Evolutionary conservation across 75 land plant genomes (phyloP).

Genomic region (Adiantum capillusveneris): DNA sequence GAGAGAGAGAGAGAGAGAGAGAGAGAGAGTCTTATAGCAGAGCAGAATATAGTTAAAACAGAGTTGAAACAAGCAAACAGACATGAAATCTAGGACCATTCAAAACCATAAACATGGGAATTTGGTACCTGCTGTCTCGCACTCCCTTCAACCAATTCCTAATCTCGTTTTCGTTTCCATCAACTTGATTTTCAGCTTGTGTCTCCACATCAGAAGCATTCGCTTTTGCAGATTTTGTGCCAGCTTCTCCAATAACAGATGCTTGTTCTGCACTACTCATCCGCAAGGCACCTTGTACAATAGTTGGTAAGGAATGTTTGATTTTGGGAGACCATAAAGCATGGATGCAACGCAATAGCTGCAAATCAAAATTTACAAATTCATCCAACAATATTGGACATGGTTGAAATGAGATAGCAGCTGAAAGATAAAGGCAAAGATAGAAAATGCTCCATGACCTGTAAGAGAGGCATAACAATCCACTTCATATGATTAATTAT

Average conservation of each 20-base stretch:
- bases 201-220: not conserved
- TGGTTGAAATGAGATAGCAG: no score
- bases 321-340: constrained; percentile 71
- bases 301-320: constrained; percentile 42
- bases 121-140: constrained; percentile 91
- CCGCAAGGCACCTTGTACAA: constrained; percentile 57
- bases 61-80: no score
- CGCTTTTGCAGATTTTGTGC: constrained; percentile 31
- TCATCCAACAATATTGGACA: no score
- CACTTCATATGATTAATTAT: constrained; percentile 73
- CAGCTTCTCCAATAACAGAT: constrained; percentile 64
- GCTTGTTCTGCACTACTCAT: constrained; percentile 69
- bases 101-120: no score
- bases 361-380: constrained; percentile 17
- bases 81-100: no score
- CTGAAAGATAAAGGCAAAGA: no score
- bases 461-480: constrained; percentile 89
- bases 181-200: not conserved
- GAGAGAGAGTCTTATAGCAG: not conserved
- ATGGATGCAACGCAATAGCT: constrained; percentile 84
- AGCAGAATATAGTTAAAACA: no score
- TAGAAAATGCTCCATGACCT: constrained; percentile 34
- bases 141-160: constrained; percentile 91
- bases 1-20: not conserved
- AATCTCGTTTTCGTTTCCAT: constrained; percentile 54